Percentiles rank a stretch among this genome's conserved stretches.
These are phyloP conservation scores for Verticillium dahliae DNA, from an alignment of 2,329 filamentous ascomycete genomes.

Conservation along the genomic window DNA sequence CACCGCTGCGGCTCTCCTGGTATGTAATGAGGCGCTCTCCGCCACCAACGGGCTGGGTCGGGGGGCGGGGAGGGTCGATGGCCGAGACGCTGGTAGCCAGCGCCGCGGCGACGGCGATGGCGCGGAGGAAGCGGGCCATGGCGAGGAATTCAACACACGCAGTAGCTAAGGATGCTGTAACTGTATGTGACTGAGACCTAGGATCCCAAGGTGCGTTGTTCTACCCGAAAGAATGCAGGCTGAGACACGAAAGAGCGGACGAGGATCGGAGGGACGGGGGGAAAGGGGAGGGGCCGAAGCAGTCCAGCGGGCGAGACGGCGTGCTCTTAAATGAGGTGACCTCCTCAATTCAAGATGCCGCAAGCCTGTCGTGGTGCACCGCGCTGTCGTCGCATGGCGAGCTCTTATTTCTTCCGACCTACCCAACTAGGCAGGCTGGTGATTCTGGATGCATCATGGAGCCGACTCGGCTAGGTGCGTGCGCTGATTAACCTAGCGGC, in stretches of 20 bases:
- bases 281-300: not conserved
- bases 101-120: constrained; percentile 3
- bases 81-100: constrained; percentile 1
- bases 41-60: constrained; percentile 47
- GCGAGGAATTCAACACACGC: not conserved
- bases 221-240: not conserved
- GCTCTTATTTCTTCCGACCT: not conserved
- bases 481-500: not conserved
- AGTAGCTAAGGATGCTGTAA: not conserved
- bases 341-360: not conserved
- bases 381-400: not conserved
- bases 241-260: not conserved
- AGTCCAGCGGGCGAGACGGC: not conserved
- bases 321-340: not conserved
- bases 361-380: not conserved
- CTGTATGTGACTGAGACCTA: not conserved
- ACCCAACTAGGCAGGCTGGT: constrained; percentile 1
- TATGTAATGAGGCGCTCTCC: constrained; percentile 51
- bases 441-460: not conserved
- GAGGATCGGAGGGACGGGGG: not conserved
- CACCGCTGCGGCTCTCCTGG: constrained; percentile 48
- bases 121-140: constrained; percentile 8
- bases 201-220: not conserved
- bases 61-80: constrained; percentile 40
- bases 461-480: not conserved